Evolutionary conservation across 78 protist genomes (phyloP).

Genomic region (Tieghemostelium lacteum): DNA sequence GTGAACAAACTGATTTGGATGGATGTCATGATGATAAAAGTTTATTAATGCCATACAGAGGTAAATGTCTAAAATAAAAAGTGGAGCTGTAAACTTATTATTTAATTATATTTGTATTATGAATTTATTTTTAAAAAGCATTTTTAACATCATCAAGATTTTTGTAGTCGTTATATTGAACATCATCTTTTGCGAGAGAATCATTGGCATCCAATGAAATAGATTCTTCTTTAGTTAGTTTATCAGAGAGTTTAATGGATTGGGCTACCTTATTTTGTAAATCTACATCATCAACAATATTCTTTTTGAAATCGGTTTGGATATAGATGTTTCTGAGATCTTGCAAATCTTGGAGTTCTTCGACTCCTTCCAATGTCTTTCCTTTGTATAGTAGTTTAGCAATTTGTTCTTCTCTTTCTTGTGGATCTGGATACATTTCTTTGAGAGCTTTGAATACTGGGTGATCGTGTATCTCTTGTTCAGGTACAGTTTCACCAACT

Average conservation of each 20-base stretch:
- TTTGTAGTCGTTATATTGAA: not conserved
- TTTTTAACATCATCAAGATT: not conserved
- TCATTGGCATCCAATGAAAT: not conserved
- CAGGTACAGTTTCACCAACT: not conserved
- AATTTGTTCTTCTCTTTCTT: not conserved
- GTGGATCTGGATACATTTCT: conserved; percentile 6
- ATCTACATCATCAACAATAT: too few relatives aligned
- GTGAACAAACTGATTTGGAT: not conserved
- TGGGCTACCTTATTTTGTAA: not conserved
- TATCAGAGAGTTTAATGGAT: not conserved
- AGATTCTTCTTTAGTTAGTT: not conserved
- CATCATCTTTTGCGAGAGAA: not conserved
- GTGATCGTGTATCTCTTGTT: not conserved
- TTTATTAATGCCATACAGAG: conserved; percentile 9
- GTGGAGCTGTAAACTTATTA: too few relatives aligned
- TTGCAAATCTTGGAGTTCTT: not conserved
- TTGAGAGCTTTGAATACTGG: not conserved
- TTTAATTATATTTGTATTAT: too few relatives aligned
- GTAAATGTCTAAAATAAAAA: not conserved
- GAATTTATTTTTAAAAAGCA: not conserved
- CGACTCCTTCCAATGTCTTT: not conserved
- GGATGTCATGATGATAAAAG: not conserved
- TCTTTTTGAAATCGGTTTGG: too few relatives aligned
- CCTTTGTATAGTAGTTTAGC: not conserved
- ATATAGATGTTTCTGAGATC: not conserved